phyloP scores from a whole-genome alignment of 352 stramenopile species.

The Globisporangium nodosum region DNA sequence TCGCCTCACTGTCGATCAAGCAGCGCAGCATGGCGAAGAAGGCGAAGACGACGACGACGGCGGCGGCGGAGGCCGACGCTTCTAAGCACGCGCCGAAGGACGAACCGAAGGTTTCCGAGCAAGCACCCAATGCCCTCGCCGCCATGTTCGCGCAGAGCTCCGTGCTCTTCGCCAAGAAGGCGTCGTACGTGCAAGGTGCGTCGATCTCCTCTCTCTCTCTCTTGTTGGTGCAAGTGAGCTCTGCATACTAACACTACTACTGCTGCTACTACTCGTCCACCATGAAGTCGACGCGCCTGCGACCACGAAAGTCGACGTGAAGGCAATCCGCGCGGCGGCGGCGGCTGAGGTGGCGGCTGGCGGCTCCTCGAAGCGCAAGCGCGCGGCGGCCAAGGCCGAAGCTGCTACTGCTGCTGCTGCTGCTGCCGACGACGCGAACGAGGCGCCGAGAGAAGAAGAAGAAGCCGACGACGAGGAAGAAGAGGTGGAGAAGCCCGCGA shows the following conservation, averaged over 20 bases:
- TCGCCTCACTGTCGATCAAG: constrained; percentile 29
- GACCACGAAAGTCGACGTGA: neutral
- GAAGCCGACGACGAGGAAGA: constrained; percentile 16
- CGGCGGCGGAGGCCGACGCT: neutral
- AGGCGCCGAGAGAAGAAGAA: constrained; percentile 14
- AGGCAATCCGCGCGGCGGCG: constrained; percentile 10
- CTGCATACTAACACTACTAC: neutral
- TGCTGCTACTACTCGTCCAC: neutral
- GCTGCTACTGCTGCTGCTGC: constrained; percentile 1
- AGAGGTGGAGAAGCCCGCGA: constrained; percentile 9
- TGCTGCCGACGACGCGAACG: neutral
- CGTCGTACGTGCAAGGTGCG: constrained; percentile 30
- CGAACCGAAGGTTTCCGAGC: neutral
- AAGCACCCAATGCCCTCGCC: constrained; percentile 21
- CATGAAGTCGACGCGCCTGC: neutral
- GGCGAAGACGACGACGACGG: constrained; percentile 3
- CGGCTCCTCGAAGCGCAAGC: constrained; percentile 12
- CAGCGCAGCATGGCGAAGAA: constrained; percentile 10
- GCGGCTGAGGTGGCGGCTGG: constrained; percentile 1
- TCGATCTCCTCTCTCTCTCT: neutral
- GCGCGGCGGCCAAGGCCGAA: constrained; percentile 7
- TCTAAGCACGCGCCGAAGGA: neutral
- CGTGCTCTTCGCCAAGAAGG: constrained; percentile 61
- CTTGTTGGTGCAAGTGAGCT: neutral
- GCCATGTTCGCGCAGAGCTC: constrained; percentile 58